Conservation (phyloP, 148 eudicot species). For the Rhododendron vialii region DNA sequence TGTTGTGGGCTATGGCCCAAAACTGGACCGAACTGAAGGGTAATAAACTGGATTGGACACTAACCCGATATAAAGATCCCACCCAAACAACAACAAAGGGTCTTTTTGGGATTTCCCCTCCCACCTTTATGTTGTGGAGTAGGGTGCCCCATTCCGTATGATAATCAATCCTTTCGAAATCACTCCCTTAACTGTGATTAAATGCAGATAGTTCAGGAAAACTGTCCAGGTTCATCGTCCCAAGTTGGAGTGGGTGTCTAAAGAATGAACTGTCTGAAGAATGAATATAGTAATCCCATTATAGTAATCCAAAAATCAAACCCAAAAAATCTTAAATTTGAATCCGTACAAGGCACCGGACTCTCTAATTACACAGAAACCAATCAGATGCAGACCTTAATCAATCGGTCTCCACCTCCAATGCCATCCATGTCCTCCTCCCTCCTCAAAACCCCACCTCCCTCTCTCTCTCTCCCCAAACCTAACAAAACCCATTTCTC, state of each 20-base stretch:
- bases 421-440: slow-evolving; percentile 62
- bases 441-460: slow-evolving; percentile 29
- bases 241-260: too few relatives aligned
- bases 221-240: not conserved
- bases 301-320: too few relatives aligned
- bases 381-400: not conserved
- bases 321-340: too few relatives aligned
- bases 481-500: slow-evolving; percentile 19
- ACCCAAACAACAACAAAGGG: not conserved
- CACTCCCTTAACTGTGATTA: not conserved
- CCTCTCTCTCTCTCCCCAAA: slow-evolving; percentile 18
- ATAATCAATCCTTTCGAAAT: too few relatives aligned
- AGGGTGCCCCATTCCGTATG: not conserved
- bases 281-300: too few relatives aligned
- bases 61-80: not conserved
- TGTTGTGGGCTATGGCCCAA: too few relatives aligned
- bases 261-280: too few relatives aligned
- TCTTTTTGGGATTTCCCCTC: not conserved
- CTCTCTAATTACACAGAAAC: not conserved
- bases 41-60: too few relatives aligned
- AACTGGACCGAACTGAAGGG: accelerated
- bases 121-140: not conserved
- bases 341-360: too few relatives aligned
- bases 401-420: slow-evolving; percentile 3
- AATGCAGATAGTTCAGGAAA: too few relatives aligned